Evolutionary conservation across 2,329 filamentous ascomycete genomes (phyloP).

Genomic region (Metarhizium brunneum): DNA sequence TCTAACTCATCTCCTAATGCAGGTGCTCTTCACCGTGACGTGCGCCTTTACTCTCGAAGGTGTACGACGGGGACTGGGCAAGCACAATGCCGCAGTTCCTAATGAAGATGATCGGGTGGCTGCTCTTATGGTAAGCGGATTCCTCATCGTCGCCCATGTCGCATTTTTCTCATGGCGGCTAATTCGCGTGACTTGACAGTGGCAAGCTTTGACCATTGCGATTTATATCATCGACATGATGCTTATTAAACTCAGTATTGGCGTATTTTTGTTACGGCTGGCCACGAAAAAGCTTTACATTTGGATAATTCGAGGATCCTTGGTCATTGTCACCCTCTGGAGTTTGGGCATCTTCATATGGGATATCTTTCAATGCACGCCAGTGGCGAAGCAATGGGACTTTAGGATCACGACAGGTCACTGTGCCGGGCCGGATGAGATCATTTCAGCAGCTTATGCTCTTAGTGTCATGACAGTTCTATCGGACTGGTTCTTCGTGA

Average conservation of each 20-base stretch:
- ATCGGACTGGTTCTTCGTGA: constrained; percentile 44
- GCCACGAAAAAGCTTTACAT: constrained; percentile 36
- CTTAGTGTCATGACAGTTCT: constrained; percentile 42
- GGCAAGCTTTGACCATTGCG: constrained; percentile 41
- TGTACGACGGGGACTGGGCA: constrained; percentile 32
- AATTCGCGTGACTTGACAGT: constrained; percentile 20
- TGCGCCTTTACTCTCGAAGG: constrained; percentile 37
- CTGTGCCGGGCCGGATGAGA: constrained; percentile 33
- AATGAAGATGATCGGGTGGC: constrained; percentile 28
- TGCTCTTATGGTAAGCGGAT: constrained; percentile 33
- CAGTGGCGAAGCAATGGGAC: constrained; percentile 43
- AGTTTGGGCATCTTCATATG: constrained; percentile 40
- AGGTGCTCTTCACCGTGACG: constrained; percentile 37
- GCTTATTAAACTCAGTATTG: constrained; percentile 48
- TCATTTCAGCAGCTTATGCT: constrained; percentile 40
- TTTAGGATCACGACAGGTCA: constrained; percentile 32
- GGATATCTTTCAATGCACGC: constrained; percentile 42
- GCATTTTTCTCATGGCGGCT: background rate
- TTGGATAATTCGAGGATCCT: constrained; percentile 35
- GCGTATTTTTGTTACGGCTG: constrained; percentile 40
- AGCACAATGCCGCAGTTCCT: constrained; percentile 35
- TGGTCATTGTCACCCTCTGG: constrained; percentile 37
- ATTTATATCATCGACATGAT: constrained; percentile 45
- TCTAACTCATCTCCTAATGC: background rate
- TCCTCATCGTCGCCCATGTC: background rate